Percentiles rank a stretch among this genome's conserved stretches.
These are phyloP conservation scores for Cyberlindnera sargentensis DNA, from an alignment of 805 yeast genomes.

Conservation along the genomic window DNA sequence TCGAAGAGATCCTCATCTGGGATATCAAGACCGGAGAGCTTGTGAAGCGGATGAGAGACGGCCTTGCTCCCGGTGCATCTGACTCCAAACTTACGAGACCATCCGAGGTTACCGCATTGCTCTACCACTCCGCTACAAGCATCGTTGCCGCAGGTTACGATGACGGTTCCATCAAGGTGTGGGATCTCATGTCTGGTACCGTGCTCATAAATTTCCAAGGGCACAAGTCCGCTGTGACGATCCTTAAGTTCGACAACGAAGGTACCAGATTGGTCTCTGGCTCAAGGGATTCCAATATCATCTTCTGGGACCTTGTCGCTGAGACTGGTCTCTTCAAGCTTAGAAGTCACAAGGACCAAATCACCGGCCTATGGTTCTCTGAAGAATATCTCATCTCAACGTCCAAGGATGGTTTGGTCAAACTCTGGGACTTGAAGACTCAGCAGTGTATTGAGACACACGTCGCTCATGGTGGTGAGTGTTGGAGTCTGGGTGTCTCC, in stretches of 20 bases:
- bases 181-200: slow-evolving; percentile 81
- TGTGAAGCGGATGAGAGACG: slow-evolving; percentile 49
- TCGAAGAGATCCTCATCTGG: slow-evolving; percentile 85
- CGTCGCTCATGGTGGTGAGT: slow-evolving; percentile 87
- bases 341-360: slow-evolving; percentile 82
- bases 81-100: slow-evolving; percentile 56
- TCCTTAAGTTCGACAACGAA: slow-evolving; percentile 61
- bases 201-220: slow-evolving; percentile 82
- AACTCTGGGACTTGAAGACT: slow-evolving; percentile 87
- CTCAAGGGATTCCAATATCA: slow-evolving; percentile 73
- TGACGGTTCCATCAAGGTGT: slow-evolving; percentile 84
- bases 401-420: slow-evolving; percentile 85
- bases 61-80: slow-evolving; percentile 63
- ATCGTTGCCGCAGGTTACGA: slow-evolving; percentile 83
- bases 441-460: slow-evolving; percentile 93
- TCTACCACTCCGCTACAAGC: slow-evolving; percentile 53
- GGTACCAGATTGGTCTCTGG: slow-evolving; percentile 89
- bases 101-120: slow-evolving; percentile 54
- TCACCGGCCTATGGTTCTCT: slow-evolving; percentile 62
- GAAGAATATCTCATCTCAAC: slow-evolving; percentile 65
- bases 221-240: slow-evolving; percentile 76
- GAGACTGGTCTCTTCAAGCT: slow-evolving; percentile 85
- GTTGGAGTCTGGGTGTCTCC: slow-evolving; percentile 69
- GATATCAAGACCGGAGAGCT: slow-evolving; percentile 86
- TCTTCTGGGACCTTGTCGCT: slow-evolving; percentile 92